phyloP scores from a whole-genome alignment of 352 stramenopile genomes.

The Phytophthora vignae region DNA sequence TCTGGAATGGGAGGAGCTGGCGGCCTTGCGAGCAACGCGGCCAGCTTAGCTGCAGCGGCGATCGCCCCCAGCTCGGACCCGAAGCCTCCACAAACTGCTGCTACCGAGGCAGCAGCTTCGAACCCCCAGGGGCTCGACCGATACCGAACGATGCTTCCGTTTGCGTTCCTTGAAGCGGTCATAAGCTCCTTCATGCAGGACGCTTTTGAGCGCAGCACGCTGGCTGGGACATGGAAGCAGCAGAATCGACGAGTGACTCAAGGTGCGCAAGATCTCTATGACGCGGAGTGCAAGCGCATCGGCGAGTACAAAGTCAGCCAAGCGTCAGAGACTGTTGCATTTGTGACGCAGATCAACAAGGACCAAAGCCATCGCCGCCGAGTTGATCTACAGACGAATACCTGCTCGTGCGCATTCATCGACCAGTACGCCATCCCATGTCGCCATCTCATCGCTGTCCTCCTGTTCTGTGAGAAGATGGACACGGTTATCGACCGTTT shows the following conservation, averaged over 20 bases:
- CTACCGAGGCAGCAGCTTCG: not conserved
- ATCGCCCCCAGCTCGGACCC: constrained; percentile 10
- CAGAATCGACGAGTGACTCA: constrained; percentile 52
- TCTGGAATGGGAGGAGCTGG: constrained; percentile 14
- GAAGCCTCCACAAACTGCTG: not conserved
- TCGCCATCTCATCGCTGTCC: constrained; percentile 64
- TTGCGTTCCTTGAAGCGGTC: constrained; percentile 54
- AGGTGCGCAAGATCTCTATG: constrained; percentile 59
- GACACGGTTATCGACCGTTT: constrained; percentile 54
- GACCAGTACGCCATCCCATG: constrained; percentile 65
- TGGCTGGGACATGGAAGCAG: constrained; percentile 49
- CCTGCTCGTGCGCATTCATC: constrained; percentile 67
- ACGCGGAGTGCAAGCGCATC: constrained; percentile 53
- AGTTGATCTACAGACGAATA: constrained; percentile 53
- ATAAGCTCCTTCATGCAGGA: constrained; percentile 56
- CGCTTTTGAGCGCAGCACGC: constrained; percentile 47
- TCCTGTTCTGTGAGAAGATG: constrained; percentile 63
- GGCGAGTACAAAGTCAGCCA: constrained; percentile 62
- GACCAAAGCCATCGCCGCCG: constrained; percentile 38
- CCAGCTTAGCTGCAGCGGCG: constrained; percentile 14
- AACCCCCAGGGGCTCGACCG: constrained; percentile 21
- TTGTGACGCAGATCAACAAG: constrained; percentile 58
- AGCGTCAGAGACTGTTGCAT: constrained; percentile 60
- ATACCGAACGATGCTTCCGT: constrained; percentile 49
- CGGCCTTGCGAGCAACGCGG: not conserved